Evolutionary conservation across 495 filamentous ascomycete species (phyloP).

Genomic region (Mytilinidion resinicola): DNA sequence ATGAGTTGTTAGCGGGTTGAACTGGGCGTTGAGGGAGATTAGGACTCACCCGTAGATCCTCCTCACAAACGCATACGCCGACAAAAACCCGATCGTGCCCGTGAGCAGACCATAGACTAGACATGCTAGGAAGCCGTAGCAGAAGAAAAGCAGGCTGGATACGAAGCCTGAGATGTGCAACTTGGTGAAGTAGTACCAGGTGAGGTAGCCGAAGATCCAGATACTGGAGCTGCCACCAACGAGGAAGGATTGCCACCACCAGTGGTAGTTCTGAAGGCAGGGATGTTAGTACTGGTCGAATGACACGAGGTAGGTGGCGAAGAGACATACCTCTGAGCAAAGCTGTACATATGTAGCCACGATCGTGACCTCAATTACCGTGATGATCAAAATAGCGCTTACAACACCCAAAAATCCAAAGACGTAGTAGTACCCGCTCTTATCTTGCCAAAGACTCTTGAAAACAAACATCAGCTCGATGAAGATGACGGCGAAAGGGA

Average conservation of each 20-base stretch:
- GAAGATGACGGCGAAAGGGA: constrained; percentile 89
- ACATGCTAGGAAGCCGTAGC: constrained; percentile 75
- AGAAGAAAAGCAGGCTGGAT: constrained; percentile 78
- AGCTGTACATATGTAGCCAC: constrained; percentile 83
- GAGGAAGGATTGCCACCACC: constrained; percentile 93
- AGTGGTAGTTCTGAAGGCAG: constrained; percentile 68
- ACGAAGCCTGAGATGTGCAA: constrained; percentile 79
- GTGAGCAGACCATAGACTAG: constrained; percentile 76
- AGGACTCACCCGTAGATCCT: constrained; percentile 62
- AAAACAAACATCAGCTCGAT: constrained; percentile 93
- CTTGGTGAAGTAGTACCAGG: constrained; percentile 81
- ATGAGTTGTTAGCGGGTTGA: neutral
- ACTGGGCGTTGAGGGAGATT: neutral
- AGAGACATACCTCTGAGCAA: constrained; percentile 58
- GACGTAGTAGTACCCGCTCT: constrained; percentile 90
- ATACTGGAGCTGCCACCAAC: constrained; percentile 71
- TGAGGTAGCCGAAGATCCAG: constrained; percentile 83
- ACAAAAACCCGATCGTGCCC: constrained; percentile 83
- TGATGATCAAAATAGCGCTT: constrained; percentile 65
- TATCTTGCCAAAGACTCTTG: constrained; percentile 85
- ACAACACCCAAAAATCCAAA: constrained; percentile 85
- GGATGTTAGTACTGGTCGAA: neutral
- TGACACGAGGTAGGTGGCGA: neutral
- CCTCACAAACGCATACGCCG: constrained; percentile 81
- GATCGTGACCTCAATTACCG: constrained; percentile 82